These are phyloP conservation scores for Mrakiaceae sp. DNA, from an alignment of 1,284 basidiomycete genomes.

Conservation along the genomic window DNA sequence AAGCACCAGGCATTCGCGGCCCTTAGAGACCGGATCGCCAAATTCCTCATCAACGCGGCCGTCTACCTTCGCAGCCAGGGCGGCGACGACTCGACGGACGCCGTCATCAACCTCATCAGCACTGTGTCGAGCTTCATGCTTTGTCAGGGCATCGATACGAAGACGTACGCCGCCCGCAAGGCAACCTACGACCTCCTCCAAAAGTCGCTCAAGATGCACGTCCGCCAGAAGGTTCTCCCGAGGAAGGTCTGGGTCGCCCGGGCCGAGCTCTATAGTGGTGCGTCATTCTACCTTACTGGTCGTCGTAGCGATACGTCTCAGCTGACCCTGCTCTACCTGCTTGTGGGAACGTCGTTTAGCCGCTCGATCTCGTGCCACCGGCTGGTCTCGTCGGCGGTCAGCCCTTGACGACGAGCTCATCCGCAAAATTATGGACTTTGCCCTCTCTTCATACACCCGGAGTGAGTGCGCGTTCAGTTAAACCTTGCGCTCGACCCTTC, in stretches of 20 bases:
- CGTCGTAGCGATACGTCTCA: conserved; percentile 48
- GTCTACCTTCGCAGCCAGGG: conserved; percentile 55
- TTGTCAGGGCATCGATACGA: conserved; percentile 12
- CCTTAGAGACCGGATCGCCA: conserved; percentile 57
- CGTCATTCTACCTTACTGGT: neutral
- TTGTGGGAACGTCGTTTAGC: neutral
- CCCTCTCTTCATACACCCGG: conserved; percentile 73
- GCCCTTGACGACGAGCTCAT: conserved; percentile 70
- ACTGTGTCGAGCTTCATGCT: conserved; percentile 19
- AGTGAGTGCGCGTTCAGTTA: conserved; percentile 36
- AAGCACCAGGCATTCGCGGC: conserved; percentile 55
- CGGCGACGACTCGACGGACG: conserved; percentile 88
- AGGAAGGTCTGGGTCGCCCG: conserved; percentile 33
- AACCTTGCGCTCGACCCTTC: neutral
- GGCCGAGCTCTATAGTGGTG: conserved; percentile 32
- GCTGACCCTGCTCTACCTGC: conserved; percentile 42
- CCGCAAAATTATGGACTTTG: conserved; percentile 65
- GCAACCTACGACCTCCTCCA: conserved; percentile 56
- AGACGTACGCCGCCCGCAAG: conserved; percentile 36
- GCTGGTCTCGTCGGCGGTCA: conserved; percentile 65
- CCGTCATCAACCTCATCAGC: conserved; percentile 47
- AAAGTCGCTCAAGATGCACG: conserved; percentile 56
- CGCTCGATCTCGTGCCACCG: conserved; percentile 18
- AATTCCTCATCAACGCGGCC: conserved; percentile 59
- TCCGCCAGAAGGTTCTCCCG: conserved; percentile 61